Base-by-base conservation (phyloP, 306 rosid species). In the Macrotyloma uniflorum region DNA sequence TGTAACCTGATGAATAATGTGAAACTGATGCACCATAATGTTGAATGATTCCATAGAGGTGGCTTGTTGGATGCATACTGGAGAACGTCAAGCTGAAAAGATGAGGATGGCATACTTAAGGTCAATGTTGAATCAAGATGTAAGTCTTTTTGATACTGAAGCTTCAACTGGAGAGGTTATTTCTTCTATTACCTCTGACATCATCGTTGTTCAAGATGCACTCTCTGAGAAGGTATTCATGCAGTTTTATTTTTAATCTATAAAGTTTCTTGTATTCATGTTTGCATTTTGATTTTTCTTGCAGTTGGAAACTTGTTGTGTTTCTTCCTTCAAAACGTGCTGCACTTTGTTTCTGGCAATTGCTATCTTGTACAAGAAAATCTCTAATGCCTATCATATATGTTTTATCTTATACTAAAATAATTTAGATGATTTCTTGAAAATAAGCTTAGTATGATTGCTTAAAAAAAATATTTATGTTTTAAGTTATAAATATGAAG, bases 51-150 rank as follows among this genome's bases (percentile, higher is more conserved):
- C 8, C 4, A 28, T 7, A 93, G 98, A 93, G 96, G 98, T 93
- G 87, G 98, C 97, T 40, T 93, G 98, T 81, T 93, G 98, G 98
- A 93, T 93, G 98, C 88, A 93, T 22, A 91, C 93, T 5, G 98
- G 98, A 3, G 98, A 93, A 64, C 82, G 98, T 16, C 98, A 93
- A 84, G 97, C 92, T 8, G 96, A 92, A 18, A 93, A 93, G 79
- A 93, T 93, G 94, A 91, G 98, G 33, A 90, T 91, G 96, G 97
- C 93, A 22, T 93, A 93, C 78, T 72, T 93, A 79, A 91, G 83
- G 57, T 79, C 97, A 50, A 87, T 93, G 98, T 74, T 93, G 71
- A 87, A 67, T 75, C 97, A 93, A 87, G 98, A 93, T 72, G 87
- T 91, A 13, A 91, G 93, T 72, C 88, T 91, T 5, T 93, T 93